Base-by-base conservation (phyloP, 1,139 yeast genomes). In the Sugiyamaella sp. region DNA sequence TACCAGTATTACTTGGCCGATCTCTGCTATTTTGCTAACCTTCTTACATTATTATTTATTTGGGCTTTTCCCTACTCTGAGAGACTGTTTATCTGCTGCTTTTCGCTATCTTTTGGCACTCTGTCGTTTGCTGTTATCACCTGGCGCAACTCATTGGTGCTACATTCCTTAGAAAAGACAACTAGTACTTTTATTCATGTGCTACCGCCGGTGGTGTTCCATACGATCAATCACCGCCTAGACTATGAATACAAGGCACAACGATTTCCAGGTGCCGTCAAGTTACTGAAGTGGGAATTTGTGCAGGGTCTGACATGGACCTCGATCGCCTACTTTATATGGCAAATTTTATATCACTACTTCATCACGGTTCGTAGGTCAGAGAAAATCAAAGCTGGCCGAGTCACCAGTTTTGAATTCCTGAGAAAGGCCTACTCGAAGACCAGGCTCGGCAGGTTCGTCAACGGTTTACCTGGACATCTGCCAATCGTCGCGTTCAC, bases 61-160 rank as follows among this genome's bases (percentile, higher is more conserved):
- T 93, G 98, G 98, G 75, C 82, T 4, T 82, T 85, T 59, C 97
- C 99, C 0, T 66, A 76, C 42, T 88, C 96, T 0, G 77, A 78
- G 43, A 78, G 84, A 54, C 74, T 93, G 40, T 91, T 86, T 70
- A 81, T 89, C 22, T 80, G 93, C 8, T 90, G 95, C 61, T 91
- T 89, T 71, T 86, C 97, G 12, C 80, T 93, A 56, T 80, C 95
- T 1, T 84, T 86, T 74, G 98, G 98, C 1, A 89, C 97, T 0
- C 73, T 93, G 52, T 81, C 96, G 8, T 91, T 89, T 80, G 98
- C 98, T 0, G 97, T 93, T 17, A 85, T 91, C 38, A 89, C 97
- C 0, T 93, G 99, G 99, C 79, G 96, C 64, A 93, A 93, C 68
- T 90, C 97, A 6, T 77, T 93, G 55, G 98, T 93, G 6, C 76